Conservation (phyloP, 345 rosid genomes). For the Laguncularia racemosa region DNA sequence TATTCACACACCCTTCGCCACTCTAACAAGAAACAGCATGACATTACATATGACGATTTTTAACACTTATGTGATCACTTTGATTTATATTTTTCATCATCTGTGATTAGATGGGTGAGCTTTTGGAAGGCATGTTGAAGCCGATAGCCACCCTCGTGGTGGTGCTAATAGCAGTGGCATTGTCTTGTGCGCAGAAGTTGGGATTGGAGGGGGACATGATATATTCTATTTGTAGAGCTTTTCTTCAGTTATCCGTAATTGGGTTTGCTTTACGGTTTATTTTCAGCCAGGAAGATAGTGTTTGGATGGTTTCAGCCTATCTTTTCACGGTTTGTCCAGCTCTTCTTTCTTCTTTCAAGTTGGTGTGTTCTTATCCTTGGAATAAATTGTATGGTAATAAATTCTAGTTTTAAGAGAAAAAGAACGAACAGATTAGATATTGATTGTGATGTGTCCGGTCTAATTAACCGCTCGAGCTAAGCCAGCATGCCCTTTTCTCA, state of each 20-base stretch:
- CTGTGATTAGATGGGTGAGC: conserved; percentile 46
- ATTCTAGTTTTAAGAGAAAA: no score
- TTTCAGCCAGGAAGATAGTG: conserved; percentile 38
- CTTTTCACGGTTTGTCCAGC: conserved; percentile 60
- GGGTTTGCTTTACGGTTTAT: conserved; percentile 91
- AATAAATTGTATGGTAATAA: no score
- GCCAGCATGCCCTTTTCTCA: no score
- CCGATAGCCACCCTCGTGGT: conserved; percentile 74
- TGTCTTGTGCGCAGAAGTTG: conserved; percentile 57
- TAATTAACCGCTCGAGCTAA: no score
- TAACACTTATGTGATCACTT: no score
- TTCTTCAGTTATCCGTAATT: conserved; percentile 76
- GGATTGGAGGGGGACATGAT: conserved; percentile 71
- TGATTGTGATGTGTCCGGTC: no score
- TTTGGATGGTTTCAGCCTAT: conserved; percentile 78
- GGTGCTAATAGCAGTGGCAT: conserved; percentile 54
- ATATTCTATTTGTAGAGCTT: conserved; percentile 61
- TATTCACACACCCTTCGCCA: no score
- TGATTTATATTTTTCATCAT: no score
- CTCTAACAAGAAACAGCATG: no score
- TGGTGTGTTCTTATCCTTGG: no score
- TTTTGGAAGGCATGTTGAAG: conserved; percentile 64
- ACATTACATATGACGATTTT: no score
- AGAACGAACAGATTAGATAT: no score
- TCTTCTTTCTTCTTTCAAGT: background rate